phyloP scores from a whole-genome alignment of 2,329 filamentous ascomycete genomes.

The Exophiala viscosa region DNA sequence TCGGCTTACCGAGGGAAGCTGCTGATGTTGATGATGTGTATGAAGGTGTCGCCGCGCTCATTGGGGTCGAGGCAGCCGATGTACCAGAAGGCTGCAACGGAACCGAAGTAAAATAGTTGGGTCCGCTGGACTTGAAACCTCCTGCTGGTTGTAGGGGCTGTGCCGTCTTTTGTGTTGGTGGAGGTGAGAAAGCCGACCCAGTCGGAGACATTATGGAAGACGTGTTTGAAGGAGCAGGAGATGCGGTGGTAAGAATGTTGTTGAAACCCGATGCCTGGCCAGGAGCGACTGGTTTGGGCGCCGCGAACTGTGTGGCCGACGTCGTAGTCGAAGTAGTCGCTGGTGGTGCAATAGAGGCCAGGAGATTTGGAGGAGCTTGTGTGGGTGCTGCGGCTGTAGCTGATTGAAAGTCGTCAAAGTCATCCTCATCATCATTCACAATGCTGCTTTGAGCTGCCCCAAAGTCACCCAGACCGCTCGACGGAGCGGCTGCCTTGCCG shows the following conservation, averaged over 20 bases:
- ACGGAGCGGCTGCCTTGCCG: slow-evolving; percentile 40
- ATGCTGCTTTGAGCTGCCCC: slow-evolving; percentile 41
- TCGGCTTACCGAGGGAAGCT: slow-evolving; percentile 46
- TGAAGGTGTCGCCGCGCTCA: slow-evolving; percentile 35
- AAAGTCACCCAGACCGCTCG: slow-evolving; percentile 42
- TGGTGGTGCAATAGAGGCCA: slow-evolving; percentile 43
- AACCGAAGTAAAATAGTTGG: slow-evolving; percentile 94
- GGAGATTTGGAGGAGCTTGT: slow-evolving; percentile 34
- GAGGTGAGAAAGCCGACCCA: slow-evolving; percentile 43
- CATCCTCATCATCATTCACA: slow-evolving; percentile 70
- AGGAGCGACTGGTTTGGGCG: slow-evolving; percentile 80
- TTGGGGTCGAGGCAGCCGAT: slow-evolving; percentile 28
- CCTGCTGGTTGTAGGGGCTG: slow-evolving; percentile 53
- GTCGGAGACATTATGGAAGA: slow-evolving; percentile 64
- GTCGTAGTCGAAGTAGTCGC: slow-evolving; percentile 46
- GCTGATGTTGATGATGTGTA: slow-evolving; percentile 39
- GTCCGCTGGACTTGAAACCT: slow-evolving; percentile 66
- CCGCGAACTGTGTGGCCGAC: slow-evolving; percentile 65
- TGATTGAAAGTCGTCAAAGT: slow-evolving; percentile 97
- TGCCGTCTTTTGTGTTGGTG: slow-evolving; percentile 41
- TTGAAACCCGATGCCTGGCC: slow-evolving; percentile 75
- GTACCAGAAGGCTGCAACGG: slow-evolving; percentile 27
- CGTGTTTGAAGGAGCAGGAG: slow-evolving; percentile 32
- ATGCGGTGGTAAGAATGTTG: slow-evolving; percentile 72
- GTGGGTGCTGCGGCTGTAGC: slow-evolving; percentile 59